Percentiles rank a stretch among this genome's conserved stretches.
phyloP scores from a whole-genome alignment of 2,329 filamentous ascomycete species.

The Sporothrix sp. region DNA sequence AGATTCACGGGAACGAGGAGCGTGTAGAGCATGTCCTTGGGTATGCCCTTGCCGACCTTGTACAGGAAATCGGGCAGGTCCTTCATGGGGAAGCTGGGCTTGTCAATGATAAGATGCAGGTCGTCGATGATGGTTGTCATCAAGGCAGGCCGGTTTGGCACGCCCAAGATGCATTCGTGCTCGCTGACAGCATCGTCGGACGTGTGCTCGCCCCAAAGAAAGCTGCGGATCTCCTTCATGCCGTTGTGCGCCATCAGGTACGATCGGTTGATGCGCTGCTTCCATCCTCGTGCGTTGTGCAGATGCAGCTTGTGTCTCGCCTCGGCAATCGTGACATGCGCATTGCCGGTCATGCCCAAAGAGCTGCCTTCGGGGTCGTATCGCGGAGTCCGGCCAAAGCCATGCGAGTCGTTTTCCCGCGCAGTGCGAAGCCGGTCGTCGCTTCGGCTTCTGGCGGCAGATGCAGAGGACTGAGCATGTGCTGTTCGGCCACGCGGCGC shows the following conservation, averaged over 20 bases:
- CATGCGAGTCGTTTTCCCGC: constrained; percentile 19
- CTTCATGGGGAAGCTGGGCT: constrained; percentile 77
- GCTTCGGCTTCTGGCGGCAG: constrained; percentile 32
- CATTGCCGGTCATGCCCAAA: constrained; percentile 56
- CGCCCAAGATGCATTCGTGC: constrained; percentile 72
- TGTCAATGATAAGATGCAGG: constrained; percentile 76
- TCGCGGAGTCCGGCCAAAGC: constrained; percentile 37
- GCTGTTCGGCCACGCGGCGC: constrained; percentile 28
- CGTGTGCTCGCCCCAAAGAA: constrained; percentile 76
- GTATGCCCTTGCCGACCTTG: constrained; percentile 93
- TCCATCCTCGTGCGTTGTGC: constrained; percentile 87
- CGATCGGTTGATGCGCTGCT: constrained; percentile 72
- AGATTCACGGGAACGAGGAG: constrained; percentile 85
- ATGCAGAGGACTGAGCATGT: background rate
- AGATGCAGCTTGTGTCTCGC: constrained; percentile 65
- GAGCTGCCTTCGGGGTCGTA: constrained; percentile 76
- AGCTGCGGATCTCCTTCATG: constrained; percentile 67
- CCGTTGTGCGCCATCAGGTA: constrained; percentile 58
- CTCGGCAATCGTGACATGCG: constrained; percentile 64
- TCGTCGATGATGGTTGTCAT: constrained; percentile 76
- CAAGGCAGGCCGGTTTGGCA: constrained; percentile 75
- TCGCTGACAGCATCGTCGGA: constrained; percentile 74
- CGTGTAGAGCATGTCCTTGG: constrained; percentile 79
- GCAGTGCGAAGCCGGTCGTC: constrained; percentile 35
- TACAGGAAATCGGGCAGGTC: constrained; percentile 79